phyloP scores from a whole-genome alignment of 2,329 filamentous ascomycete species.

The Sphaerulina vaccinii region DNA sequence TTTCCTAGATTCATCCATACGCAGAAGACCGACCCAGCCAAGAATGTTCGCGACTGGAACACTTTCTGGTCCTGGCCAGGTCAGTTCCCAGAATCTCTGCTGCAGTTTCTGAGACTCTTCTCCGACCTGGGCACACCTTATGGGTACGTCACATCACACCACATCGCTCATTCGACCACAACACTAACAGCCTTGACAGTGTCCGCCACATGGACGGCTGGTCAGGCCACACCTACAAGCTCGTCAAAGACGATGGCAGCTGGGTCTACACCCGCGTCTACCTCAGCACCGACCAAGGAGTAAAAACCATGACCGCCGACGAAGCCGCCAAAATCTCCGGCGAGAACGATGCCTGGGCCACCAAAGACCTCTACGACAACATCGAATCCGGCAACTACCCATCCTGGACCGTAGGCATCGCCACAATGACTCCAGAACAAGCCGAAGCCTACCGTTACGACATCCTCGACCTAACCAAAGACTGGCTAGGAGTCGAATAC shows the following conservation, averaged over 20 bases:
- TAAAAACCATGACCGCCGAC: slow-evolving; percentile 49
- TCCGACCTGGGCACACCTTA: slow-evolving; percentile 51
- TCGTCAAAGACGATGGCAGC: slow-evolving; percentile 48
- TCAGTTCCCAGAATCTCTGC: slow-evolving; percentile 51
- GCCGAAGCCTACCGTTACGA: slow-evolving; percentile 54
- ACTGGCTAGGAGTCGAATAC: slow-evolving; percentile 52
- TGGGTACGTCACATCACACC: slow-evolving; percentile 40
- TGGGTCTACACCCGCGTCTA: slow-evolving; percentile 45
- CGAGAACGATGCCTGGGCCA: slow-evolving; percentile 53
- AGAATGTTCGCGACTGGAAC: slow-evolving; percentile 37
- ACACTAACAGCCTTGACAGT: background rate
- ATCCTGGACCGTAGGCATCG: slow-evolving; percentile 47
- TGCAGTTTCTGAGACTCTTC: slow-evolving; percentile 54
- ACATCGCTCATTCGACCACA: background rate
- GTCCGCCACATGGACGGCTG: slow-evolving; percentile 23
- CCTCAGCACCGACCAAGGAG: slow-evolving; percentile 43
- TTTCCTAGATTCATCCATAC: slow-evolving; percentile 45
- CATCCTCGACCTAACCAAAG: slow-evolving; percentile 55
- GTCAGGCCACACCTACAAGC: slow-evolving; percentile 27
- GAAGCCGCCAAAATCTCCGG: slow-evolving; percentile 49
- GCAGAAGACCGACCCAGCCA: slow-evolving; percentile 40
- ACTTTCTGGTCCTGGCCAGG: slow-evolving; percentile 46
- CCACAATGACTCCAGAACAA: slow-evolving; percentile 49
- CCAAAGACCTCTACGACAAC: slow-evolving; percentile 45
- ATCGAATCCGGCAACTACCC: slow-evolving; percentile 45